Evolutionary conservation across 768 basidiomycete genomes (phyloP).

Genomic region (Trametes coccinea): DNA sequence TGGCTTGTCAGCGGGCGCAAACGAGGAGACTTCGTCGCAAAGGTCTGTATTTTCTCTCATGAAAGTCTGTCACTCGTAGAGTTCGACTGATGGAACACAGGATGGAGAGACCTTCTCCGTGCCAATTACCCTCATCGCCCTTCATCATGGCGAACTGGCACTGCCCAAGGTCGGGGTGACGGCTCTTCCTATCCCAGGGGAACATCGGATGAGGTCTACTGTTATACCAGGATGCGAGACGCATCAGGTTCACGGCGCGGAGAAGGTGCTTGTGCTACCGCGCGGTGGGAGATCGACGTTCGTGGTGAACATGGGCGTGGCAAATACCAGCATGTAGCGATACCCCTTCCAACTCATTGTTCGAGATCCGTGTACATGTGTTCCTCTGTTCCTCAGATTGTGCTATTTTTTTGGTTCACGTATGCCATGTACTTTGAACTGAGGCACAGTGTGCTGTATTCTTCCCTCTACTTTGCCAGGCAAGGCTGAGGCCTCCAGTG

Average conservation of each 20-base stretch:
- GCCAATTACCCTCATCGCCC: conserved; percentile 77
- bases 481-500: no score
- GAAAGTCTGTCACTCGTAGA: background rate
- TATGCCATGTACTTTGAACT: no score
- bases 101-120: conserved; percentile 60
- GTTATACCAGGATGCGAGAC: conserved; percentile 71
- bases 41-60: conserved; percentile 44
- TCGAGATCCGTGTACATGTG: no score
- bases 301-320: conserved; percentile 67
- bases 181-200: conserved; percentile 54
- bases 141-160: conserved; percentile 78
- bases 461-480: no score
- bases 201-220: conserved; percentile 57
- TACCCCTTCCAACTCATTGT: background rate
- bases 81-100: conserved; percentile 37
- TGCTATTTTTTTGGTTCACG: no score
- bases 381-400: no score
- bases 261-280: conserved; percentile 79
- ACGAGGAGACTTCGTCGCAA: conserved; percentile 77
- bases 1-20: conserved; percentile 92
- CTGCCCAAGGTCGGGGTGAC: conserved; percentile 74
- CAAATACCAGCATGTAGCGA: conserved; percentile 10
- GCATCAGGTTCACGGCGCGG: conserved; percentile 83
- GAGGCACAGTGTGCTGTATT: no score
- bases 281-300: conserved; percentile 82